Evolutionary conservation across 83 land plant genomes (phyloP), one percentile per base, ranked within the genome.

Genomic region (Larix sibirica): DNA sequence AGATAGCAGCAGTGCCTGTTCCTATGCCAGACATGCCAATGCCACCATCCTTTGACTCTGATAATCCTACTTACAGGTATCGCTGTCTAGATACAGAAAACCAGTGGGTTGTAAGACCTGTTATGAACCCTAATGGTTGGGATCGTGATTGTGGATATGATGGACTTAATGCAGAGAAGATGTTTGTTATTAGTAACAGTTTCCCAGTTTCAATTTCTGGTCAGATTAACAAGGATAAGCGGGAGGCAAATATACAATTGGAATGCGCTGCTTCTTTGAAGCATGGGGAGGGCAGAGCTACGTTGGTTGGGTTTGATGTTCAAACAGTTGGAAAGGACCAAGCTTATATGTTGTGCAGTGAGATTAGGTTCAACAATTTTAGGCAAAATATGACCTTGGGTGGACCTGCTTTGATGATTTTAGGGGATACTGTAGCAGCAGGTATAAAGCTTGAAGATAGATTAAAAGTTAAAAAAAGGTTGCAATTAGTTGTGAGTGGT

Each of bases 71-170:
- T 1, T 88, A 93, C 85, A 93, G 97, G 81, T 96, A 91, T 66
- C 94, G 94, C 1, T 42, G 23, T 44, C 59, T 76, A 4, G 90
- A 91, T 82, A 88, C 87, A 62, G 84, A 83, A 67, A 92, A 88
- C 58, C 88, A 88, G 82, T 96, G 96, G 96, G 83, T 93, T 79
- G 87, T 86, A 44, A 88, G 98, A 50, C 98, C 98, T 62, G 98
- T 95, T 80, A 81, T 93, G 81, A 96, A 96, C 69, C 90, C 94
- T 14, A 96, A 93, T 73, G 97, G 98, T 42, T 96, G 97, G 97
- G 98, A 96, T 86, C 96, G 91, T 90, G 98, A 96, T 87, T 89
- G 95, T 54, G 98, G 98, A 9, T 95, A 91, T 82, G 98, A 96
- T 80, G 98, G 98, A 21, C 69, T 96, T 79, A 93, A 85, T 83